These are phyloP conservation scores for Nicotiana rustica DNA, from an alignment of 305 asterid genomes.

Conservation along the genomic window DNA sequence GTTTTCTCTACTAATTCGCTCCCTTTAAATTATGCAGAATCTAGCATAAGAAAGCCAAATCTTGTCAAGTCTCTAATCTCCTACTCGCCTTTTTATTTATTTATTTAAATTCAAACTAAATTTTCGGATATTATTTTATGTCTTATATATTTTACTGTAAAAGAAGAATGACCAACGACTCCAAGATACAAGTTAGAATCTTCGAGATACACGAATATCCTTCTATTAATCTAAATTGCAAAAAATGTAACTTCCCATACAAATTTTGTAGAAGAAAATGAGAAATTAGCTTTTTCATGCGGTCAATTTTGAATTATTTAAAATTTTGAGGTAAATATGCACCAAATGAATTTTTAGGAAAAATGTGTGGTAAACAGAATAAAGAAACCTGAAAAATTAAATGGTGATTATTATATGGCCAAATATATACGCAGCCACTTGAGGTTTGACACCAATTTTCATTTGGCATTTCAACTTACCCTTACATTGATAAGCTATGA, in stretches of 20 bases:
- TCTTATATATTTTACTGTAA: too few species aligned
- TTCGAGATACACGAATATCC: too few species aligned
- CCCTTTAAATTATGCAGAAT: not conserved
- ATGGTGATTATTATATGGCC: not conserved
- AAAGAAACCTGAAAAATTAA: not conserved
- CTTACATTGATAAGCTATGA: too few species aligned
- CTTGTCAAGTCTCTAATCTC: not conserved
- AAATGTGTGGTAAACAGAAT: not conserved
- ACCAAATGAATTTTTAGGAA: not conserved
- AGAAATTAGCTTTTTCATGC: not conserved
- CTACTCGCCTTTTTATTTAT: not conserved
- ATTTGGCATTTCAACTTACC: too few species aligned
- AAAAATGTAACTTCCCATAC: too few species aligned
- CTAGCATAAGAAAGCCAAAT: not conserved
- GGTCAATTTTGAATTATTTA: not conserved
- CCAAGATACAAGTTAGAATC: too few species aligned
- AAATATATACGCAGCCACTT: too few species aligned
- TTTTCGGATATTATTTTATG: not conserved
- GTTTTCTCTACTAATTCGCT: not conserved
- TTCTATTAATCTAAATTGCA: too few species aligned
- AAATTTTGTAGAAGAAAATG: too few species aligned
- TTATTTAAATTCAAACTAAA: too few species aligned
- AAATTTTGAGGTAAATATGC: not conserved
- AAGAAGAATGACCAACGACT: too few species aligned
- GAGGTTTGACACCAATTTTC: too few species aligned